Evolutionary conservation across 2,329 filamentous ascomycete genomes (phyloP).

Genomic region (Aspergillus felis): DNA sequence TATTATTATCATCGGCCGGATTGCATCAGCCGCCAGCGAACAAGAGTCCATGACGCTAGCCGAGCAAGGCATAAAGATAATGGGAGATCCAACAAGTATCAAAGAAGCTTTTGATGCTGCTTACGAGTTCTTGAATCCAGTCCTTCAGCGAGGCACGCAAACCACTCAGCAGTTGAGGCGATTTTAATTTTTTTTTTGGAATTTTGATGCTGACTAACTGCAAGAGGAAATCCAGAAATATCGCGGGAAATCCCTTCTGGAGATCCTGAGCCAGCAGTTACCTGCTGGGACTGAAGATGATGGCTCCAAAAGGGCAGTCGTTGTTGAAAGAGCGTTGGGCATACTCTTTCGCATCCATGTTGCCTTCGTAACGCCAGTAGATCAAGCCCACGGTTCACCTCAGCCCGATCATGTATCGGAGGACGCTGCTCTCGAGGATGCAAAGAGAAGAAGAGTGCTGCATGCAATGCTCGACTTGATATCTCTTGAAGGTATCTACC

Average conservation of each 20-base stretch:
- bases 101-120: constrained; percentile 33
- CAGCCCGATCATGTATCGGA: constrained; percentile 10
- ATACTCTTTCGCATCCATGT: constrained; percentile 33
- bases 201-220: constrained; percentile 24
- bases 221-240: constrained; percentile 39
- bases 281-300: constrained; percentile 10
- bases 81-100: constrained; percentile 24
- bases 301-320: constrained; percentile 18
- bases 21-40: too few species aligned
- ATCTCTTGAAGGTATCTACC: constrained; percentile 44
- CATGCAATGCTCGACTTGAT: constrained; percentile 42
- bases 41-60: too few species aligned
- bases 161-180: constrained; percentile 11
- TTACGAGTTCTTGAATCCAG: constrained; percentile 34
- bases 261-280: constrained; percentile 24
- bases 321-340: constrained; percentile 33
- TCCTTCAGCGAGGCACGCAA: constrained; percentile 40
- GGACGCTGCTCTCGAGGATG: constrained; percentile 36
- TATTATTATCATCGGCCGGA: too few species aligned
- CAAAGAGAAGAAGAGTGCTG: constrained; percentile 37
- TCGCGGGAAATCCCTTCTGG: constrained; percentile 32
- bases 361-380: constrained; percentile 28
- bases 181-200: neutral
- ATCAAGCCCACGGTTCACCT: constrained; percentile 4
- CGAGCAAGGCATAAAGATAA: constrained; percentile 11